Evolutionary conservation across 345 rosid genomes (phyloP).

Genomic region (Lepidium sativum): DNA sequence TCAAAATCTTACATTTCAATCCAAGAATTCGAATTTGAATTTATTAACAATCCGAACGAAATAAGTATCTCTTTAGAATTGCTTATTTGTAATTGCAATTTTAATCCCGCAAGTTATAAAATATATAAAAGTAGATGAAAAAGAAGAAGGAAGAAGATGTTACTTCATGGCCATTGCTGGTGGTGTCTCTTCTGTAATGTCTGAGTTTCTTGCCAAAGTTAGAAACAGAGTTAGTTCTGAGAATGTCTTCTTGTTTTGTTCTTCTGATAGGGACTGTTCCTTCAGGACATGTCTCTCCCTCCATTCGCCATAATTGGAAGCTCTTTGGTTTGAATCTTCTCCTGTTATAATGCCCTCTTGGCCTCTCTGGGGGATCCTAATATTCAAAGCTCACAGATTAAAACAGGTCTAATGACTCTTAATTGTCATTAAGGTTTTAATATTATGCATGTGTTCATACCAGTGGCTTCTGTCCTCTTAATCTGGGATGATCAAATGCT

Average conservation of each 20-base stretch:
- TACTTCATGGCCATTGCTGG: slow-evolving; percentile 92
- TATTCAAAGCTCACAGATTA: background rate
- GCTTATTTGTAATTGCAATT: background rate
- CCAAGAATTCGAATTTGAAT: slow-evolving; percentile 7
- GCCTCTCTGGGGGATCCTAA: slow-evolving; percentile 89
- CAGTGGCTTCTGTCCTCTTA: slow-evolving; percentile 69
- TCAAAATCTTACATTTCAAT: background rate
- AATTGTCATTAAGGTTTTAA: background rate
- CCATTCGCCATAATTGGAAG: slow-evolving; percentile 69
- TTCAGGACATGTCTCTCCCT: slow-evolving; percentile 77
- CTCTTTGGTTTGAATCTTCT: slow-evolving; percentile 31
- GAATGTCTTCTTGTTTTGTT: slow-evolving; percentile 72
- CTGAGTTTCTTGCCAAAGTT: slow-evolving; percentile 67
- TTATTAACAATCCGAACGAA: background rate
- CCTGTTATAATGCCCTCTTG: slow-evolving; percentile 38
- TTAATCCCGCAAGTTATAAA: no score
- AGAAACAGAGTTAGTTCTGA: slow-evolving; percentile 60
- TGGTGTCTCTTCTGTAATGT: slow-evolving; percentile 67
- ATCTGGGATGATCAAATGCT: slow-evolving; percentile 89
- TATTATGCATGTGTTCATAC: slow-evolving; percentile 30
- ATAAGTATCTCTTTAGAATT: background rate
- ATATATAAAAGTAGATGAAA: no score
- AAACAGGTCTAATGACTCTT: background rate
- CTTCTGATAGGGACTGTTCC: slow-evolving; percentile 93
- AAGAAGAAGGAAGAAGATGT: background rate